Base-by-base conservation (phyloP, 2,329 filamentous ascomycete genomes). In the Fusarium ramigenum region DNA sequence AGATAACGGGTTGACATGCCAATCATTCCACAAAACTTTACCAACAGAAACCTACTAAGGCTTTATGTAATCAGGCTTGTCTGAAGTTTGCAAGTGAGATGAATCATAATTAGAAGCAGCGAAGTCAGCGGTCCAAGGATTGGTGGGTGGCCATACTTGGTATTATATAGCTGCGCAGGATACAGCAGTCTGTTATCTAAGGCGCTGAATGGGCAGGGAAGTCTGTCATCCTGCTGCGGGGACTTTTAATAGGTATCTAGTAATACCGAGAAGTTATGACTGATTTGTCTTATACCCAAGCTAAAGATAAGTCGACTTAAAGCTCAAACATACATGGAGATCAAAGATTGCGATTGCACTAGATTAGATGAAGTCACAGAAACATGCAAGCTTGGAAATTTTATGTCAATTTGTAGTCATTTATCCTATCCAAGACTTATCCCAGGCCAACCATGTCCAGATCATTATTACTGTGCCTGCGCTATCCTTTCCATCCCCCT, bases 401-500 rank as follows among this genome's bases (percentile, higher is more conserved):
- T 58, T 49, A 49, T 58, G 34, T 66, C 43, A 50, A 60, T 39
- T 60, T 66, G 28, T 34, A 50, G 21, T 66, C 54, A 66, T 59
- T 66, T 63, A 39, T 66, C 61, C 43, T 66, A 66, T 66, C 63
- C 54, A 66, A 60, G 61, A 66, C 32, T 60, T 66, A 50, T 66
- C 61, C 42, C 36, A 63, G 46, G 50, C 50, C 37, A 66, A 23
- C 37, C 44, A 49, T 18, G 32, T 66, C 50, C 61, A 66, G 32
- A 66, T 59, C 63, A 66, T 60, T 60, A 66, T 66, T 66, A 66
- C 23, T 66, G 25, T 65, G 63, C 42, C 63, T 44, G 34, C 32
- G 46, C 42, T 42, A 28, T 40, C 34, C 60, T 59, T 37, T 3
- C 61, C 21, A 23, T 21, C 32, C 4, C 34, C 21, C 11, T 50